phyloP scores from a whole-genome alignment of 352 stramenopile species.

The Globisporangium nodosum region DNA sequence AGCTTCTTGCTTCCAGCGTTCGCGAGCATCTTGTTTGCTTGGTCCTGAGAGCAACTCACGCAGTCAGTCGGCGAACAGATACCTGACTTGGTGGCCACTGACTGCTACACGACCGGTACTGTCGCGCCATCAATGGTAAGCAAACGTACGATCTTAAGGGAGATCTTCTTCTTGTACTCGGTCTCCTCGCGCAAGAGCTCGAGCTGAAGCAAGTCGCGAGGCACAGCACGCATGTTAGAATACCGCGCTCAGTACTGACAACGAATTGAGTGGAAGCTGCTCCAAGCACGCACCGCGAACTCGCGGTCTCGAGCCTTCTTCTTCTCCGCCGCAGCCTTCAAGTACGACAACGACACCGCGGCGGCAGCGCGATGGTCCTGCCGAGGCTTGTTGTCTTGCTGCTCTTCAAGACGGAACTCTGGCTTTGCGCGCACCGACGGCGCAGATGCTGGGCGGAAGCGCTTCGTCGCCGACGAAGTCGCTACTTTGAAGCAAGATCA shows the following conservation, averaged over 20 bases:
- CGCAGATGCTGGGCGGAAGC: slow-evolving; percentile 53
- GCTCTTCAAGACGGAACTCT: slow-evolving; percentile 1
- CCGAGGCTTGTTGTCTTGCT: not conserved
- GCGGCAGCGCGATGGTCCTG: slow-evolving; percentile 14
- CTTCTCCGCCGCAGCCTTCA: slow-evolving; percentile 52
- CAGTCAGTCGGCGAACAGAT: not conserved
- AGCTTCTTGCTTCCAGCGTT: slow-evolving; percentile 33
- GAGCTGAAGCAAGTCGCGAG: slow-evolving; percentile 16
- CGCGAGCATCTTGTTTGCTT: slow-evolving; percentile 74
- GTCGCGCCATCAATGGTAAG: not conserved
- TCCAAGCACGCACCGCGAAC: slow-evolving; percentile 36
- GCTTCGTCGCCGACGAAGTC: slow-evolving; percentile 1
- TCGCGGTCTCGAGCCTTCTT: slow-evolving; percentile 61
- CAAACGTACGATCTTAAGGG: slow-evolving; percentile 49
- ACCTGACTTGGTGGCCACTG: not conserved
- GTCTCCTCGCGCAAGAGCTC: slow-evolving; percentile 54
- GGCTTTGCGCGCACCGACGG: slow-evolving; percentile 31
- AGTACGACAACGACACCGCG: slow-evolving; percentile 51
- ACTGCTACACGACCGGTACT: not conserved
- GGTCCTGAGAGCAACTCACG: slow-evolving; percentile 23
- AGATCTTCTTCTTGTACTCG: slow-evolving; percentile 71
- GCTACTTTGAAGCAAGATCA: not conserved
- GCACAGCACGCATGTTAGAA: not conserved
- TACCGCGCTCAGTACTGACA: too few species aligned
- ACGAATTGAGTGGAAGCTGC: too few species aligned